Evolutionary conservation across 1,284 basidiomycete species (phyloP).

Genomic region (Ustilago shanxiensis): DNA sequence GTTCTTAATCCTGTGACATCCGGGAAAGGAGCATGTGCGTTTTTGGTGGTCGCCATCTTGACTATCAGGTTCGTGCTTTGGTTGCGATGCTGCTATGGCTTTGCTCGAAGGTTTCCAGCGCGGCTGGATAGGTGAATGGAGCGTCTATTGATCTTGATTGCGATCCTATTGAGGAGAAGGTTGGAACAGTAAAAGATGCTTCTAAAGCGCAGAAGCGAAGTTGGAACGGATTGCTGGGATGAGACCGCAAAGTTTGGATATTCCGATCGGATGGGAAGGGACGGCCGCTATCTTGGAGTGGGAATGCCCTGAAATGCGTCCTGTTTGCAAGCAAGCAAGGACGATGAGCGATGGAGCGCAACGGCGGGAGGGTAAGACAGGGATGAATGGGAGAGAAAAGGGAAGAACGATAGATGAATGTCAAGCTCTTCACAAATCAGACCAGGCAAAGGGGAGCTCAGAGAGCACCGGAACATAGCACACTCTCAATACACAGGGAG

Average conservation of each 20-base stretch:
- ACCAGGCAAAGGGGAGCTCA: neutral
- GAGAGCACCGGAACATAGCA: neutral
- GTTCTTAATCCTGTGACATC: constrained; percentile 64
- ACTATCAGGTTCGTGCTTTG: neutral
- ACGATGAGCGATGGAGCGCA: neutral
- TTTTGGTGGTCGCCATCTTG: constrained; percentile 23
- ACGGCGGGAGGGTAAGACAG: neutral
- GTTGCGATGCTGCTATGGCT: neutral
- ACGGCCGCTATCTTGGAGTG: neutral
- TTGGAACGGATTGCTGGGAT: neutral
- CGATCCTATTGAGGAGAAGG: no score
- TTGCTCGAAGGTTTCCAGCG: neutral
- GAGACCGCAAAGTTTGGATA: neutral
- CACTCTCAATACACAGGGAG: neutral
- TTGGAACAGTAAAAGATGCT: neutral
- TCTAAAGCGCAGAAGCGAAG: neutral
- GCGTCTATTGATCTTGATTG: neutral
- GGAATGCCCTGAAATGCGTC: neutral
- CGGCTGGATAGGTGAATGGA: no score
- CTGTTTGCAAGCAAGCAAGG: neutral
- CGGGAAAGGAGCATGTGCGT: constrained; percentile 60
- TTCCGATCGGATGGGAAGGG: neutral
- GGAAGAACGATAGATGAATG: neutral
- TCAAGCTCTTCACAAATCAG: neutral
- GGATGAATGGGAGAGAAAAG: neutral